phyloP scores from a whole-genome alignment of 1,284 basidiomycete genomes.

The Xerocomus nothofagi region DNA sequence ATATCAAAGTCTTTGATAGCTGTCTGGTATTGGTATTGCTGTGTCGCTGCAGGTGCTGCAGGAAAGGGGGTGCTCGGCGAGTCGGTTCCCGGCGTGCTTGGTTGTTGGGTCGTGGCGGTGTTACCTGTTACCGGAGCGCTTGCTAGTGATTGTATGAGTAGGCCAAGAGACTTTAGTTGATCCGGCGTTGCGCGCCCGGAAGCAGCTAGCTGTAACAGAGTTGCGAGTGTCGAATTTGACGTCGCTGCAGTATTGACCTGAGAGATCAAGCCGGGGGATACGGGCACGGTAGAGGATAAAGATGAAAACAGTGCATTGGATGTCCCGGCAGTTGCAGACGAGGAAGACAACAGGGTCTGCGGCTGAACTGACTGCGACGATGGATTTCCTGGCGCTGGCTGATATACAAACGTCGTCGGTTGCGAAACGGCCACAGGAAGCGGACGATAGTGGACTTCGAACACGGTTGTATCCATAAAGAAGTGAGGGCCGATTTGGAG shows the following conservation, averaged over 20 bases:
- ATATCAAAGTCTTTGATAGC: slow-evolving; percentile 59
- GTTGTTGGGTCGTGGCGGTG: slow-evolving; percentile 12
- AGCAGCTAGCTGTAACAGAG: slow-evolving; percentile 60
- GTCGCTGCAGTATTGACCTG: slow-evolving; percentile 66
- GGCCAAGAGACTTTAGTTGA: slow-evolving; percentile 61
- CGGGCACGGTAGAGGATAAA: slow-evolving; percentile 43
- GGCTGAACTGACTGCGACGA: slow-evolving; percentile 19
- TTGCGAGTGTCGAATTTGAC: slow-evolving; percentile 61
- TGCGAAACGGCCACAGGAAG: slow-evolving; percentile 23
- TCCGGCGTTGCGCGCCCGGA: slow-evolving; percentile 57
- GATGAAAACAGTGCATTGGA: slow-evolving; percentile 42
- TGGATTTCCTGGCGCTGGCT: slow-evolving; percentile 17
- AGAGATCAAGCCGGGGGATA: slow-evolving; percentile 56
- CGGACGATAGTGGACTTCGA: slow-evolving; percentile 59
- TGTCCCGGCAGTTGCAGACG: slow-evolving; percentile 14
- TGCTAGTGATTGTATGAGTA: slow-evolving; percentile 60
- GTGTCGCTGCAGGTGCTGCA: slow-evolving; percentile 10
- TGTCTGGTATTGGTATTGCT: slow-evolving; percentile 24
- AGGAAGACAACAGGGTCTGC: slow-evolving; percentile 3
- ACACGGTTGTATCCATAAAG: slow-evolving; percentile 63
- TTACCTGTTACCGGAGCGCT: slow-evolving; percentile 19
- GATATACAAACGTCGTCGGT: slow-evolving; percentile 27
- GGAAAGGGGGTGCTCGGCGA: slow-evolving; percentile 16
- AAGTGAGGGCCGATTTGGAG: slow-evolving; percentile 70
- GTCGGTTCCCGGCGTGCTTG: slow-evolving; percentile 9